Evolutionary conservation across 148 eudicot genomes (phyloP).

Genomic region (Beta vulgaris): DNA sequence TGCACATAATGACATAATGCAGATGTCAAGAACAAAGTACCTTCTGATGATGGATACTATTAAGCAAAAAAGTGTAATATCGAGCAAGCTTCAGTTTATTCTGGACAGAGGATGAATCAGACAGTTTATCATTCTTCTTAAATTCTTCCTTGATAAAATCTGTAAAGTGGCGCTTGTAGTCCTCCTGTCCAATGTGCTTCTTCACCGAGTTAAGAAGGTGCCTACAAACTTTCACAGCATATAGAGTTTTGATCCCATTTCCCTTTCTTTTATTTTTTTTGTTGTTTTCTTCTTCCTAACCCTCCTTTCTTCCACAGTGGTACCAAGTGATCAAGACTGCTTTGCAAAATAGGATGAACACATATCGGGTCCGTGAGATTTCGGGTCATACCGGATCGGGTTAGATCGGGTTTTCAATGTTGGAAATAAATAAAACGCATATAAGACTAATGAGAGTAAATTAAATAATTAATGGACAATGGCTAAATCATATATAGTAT

Average conservation of each 20-base stretch:
- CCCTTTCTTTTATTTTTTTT: slow-evolving; percentile 12
- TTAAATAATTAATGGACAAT: too few species aligned
- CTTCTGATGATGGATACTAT: slow-evolving; percentile 86
- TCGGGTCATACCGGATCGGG: too few species aligned
- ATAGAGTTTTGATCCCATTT: slow-evolving; percentile 64
- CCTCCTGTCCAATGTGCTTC: slow-evolving; percentile 71
- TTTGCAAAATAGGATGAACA: too few species aligned
- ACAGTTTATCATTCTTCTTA: slow-evolving; percentile 35
- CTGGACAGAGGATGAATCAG: slow-evolving; percentile 42
- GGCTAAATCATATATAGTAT: too few species aligned
- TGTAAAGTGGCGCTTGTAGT: slow-evolving; percentile 55
- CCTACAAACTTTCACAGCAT: slow-evolving; percentile 51
- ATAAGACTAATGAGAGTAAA: too few species aligned
- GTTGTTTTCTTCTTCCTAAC: neutral
- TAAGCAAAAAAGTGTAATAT: slow-evolving; percentile 64
- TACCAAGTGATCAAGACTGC: neutral
- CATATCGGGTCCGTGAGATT: too few species aligned
- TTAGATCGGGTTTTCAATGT: too few species aligned
- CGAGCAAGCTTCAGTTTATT: slow-evolving; percentile 64
- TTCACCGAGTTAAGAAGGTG: slow-evolving; percentile 65
- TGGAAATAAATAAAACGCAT: too few species aligned
- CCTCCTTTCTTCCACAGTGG: slow-evolving; percentile 4
- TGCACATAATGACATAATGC: neutral
- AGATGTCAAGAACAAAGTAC: slow-evolving; percentile 26
- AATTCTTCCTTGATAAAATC: slow-evolving; percentile 65